Evolutionary conservation across 2,329 filamentous ascomycete species (phyloP).

Genomic region (Fusarium phyllophilum): DNA sequence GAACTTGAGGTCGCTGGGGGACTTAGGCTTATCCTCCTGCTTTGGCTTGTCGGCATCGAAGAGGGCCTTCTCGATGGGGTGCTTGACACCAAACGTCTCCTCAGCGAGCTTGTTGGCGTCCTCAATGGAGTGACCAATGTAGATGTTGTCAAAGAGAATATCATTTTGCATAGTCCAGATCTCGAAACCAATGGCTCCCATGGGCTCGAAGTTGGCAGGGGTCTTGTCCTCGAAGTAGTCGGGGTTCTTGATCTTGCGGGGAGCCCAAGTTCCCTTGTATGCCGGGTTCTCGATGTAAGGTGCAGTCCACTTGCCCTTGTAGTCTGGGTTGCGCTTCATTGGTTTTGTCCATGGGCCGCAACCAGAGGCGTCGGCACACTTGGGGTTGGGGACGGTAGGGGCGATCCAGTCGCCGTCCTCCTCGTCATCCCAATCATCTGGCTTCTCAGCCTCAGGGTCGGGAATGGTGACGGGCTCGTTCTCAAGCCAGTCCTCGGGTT

Average conservation of each 20-base stretch:
- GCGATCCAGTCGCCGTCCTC: conserved; percentile 98
- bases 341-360: conserved; percentile 94
- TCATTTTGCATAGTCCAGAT: conserved; percentile 99
- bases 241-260: conserved; percentile 96
- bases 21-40: conserved; percentile 70
- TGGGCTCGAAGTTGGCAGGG: conserved; percentile 96
- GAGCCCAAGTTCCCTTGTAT: conserved; percentile 96
- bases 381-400: conserved; percentile 92
- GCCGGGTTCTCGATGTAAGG: conserved; percentile 95
- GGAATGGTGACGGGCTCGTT: conserved; percentile 83
- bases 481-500: conserved; percentile 96
- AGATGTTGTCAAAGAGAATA: conserved; percentile 99
- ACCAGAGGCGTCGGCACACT: conserved; percentile 92
- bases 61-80: conserved; percentile 80
- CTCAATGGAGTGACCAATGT: conserved; percentile 95
- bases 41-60: conserved; percentile 86
- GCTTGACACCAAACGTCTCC: conserved; percentile 92
- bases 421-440: conserved; percentile 99
- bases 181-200: conserved; percentile 98
- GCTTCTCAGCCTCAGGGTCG: conserved; percentile 96
- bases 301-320: conserved; percentile 99
- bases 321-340: conserved; percentile 91
- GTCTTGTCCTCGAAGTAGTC: conserved; percentile 97
- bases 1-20: conserved; percentile 84
- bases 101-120: conserved; percentile 90